Base-by-base conservation (phyloP, 2,329 filamentous ascomycete species). In the Scedosporium dehoogii region DNA sequence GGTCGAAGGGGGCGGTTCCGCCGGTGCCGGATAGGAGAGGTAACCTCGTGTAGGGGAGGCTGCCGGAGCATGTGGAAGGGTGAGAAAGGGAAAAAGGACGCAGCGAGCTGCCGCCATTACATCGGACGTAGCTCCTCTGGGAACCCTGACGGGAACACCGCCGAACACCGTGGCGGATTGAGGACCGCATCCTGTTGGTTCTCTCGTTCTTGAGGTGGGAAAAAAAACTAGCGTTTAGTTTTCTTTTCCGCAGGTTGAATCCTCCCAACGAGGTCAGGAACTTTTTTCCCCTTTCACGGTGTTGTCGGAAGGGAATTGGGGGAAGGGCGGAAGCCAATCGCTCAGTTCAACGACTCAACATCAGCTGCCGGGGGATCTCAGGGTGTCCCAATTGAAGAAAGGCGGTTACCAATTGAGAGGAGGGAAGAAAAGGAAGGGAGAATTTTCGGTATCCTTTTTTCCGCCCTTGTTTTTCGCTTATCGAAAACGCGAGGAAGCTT, bases 341-440 rank as follows among this genome's bases (percentile, higher is more conserved):
- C 27, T 29, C 27, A 6, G 27, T 29, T 29, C 27, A 29, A 29
- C 27, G 27, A 29, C 27, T 29, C 27, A 29, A 29, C 27, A 29
- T 29, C 27, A 29, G 27, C 27, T 29, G 4, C 27, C 27, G 4
- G 27, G 27, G 27, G 27, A 29, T 29, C 27, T 29, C 27, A 29
- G 27, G 27, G 27, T 29, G 27, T 29, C 27, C 27, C 27, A 29
- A 29, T 29, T 29, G 27, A 29, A 29, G 27, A 29, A 29, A 29
- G 3, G 27, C 27, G 27, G 27, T 29, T 29, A 6, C 27, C 27
- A 29, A 29, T 29, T 29, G 27, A 38, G 56, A 58, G 61, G 59
- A 59, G n/a, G 42, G 44, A 46, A 53, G 23, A 59, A 21, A 59
- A 21, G 48, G 41, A 41, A 62, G 25, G 53, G 53, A 61, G 42